Base-by-base conservation (phyloP, 2,329 filamentous ascomycete genomes). In the Lomentospora prolificans region DNA sequence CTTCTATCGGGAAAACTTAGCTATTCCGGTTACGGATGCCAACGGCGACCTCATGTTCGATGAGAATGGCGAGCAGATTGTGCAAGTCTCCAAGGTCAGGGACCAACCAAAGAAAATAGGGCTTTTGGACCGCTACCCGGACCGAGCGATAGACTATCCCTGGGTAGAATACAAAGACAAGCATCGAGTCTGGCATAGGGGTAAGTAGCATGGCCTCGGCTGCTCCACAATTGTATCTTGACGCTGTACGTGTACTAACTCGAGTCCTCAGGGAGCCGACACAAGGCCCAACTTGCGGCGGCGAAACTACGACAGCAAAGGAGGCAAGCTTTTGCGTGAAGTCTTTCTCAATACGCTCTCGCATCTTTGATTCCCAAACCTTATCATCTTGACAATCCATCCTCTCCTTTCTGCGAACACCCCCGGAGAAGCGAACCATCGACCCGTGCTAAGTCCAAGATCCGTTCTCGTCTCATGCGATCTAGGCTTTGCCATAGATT, bases 1-100 rank as follows among this genome's bases (percentile, higher is more conserved):
- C 68, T 73, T 73, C 60, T 74, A 74, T 60, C 69, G 72, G 41
- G 70, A 71, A 67, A 74, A 74, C 63, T 66, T 70, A 59, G 61
- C 66, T 7, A 72, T 74, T 41, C 72, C 71, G 2, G 60, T 70
- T 2, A 70, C 69, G 67, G 68, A 73, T 51, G 60, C 67, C 28
- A 64, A 74, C n/a, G 70, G 70, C 9, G 69, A 67, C 64, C 63
- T 74, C 50, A 60, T 70, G 31, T 73, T 72, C 54, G 68, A 72
- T 36, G 66, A 70, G 19, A 67, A 70, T 22, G 69, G 72, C 3
- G 67, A 70, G 48, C 14, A 50, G 12, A 22, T 27, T 10, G 24
- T 44, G 44, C 19, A 39, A n/a, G 27, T 17, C 41, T 30, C 25
- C 17, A 55, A 55, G 33, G 64, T 65, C 3, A 60, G 67, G 28